Evolutionary conservation across 2,329 filamentous ascomycete species (phyloP).

Genomic region (Anthostomella pinea): DNA sequence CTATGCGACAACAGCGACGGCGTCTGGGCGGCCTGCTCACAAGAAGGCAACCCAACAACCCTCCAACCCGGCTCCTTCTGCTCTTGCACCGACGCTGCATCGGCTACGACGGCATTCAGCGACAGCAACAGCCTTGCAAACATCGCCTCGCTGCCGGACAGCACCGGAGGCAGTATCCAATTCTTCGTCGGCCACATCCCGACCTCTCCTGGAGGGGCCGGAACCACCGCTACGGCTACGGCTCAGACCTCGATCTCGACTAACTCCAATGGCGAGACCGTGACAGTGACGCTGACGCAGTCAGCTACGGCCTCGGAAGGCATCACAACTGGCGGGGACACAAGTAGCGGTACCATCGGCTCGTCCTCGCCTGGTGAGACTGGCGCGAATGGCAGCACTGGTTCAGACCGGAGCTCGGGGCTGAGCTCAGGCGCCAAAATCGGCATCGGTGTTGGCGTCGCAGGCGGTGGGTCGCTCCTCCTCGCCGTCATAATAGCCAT

Average conservation of each 20-base stretch:
- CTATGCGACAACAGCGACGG: constrained; percentile 11
- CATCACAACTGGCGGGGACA: too few relatives aligned
- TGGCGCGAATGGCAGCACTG: too few relatives aligned
- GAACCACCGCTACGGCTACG: neutral
- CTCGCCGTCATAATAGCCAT: constrained; percentile 2
- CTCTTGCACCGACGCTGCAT: constrained; percentile 17
- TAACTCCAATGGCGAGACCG: constrained; percentile 1
- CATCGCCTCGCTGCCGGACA: constrained; percentile 17
- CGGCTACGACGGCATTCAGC: constrained; percentile 22
- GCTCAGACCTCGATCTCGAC: neutral
- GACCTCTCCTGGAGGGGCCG: constrained; percentile 2
- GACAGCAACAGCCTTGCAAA: constrained; percentile 11
- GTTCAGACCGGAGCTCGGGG: neutral
- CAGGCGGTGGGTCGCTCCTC: constrained; percentile 6
- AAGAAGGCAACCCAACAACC: constrained; percentile 15
- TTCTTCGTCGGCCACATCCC: constrained; percentile 13
- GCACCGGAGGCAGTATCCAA: constrained; percentile 18
- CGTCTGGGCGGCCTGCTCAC: constrained; percentile 20
- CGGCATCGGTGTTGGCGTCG: constrained; percentile 13
- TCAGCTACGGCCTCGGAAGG: too few relatives aligned
- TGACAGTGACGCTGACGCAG: constrained; percentile 1
- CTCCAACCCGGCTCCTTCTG: constrained; percentile 20
- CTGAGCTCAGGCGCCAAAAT: constrained; percentile 7
- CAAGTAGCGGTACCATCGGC: too few relatives aligned
- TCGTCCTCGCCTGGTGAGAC: too few relatives aligned